These are phyloP conservation scores for Halenospora varia DNA, from an alignment of 495 filamentous ascomycete species.

Conservation along the genomic window DNA sequence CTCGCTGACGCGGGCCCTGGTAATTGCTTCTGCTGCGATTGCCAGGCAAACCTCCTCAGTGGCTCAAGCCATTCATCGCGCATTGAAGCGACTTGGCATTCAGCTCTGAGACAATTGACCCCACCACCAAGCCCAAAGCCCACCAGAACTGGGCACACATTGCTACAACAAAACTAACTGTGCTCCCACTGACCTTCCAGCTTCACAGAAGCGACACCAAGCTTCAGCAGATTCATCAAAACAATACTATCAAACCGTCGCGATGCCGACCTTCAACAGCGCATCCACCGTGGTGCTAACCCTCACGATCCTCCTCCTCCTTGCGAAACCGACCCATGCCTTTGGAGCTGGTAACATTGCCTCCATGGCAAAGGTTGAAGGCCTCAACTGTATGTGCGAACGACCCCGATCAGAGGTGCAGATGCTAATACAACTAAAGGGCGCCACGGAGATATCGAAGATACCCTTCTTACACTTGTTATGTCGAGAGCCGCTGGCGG, in stretches of 20 bases:
- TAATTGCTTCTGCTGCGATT: neutral
- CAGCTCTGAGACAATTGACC: neutral
- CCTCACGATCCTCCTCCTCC: constrained; percentile 52
- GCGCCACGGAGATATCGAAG: constrained; percentile 96
- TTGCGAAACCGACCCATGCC: constrained; percentile 62
- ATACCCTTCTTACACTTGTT: constrained; percentile 69
- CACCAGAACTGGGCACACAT: neutral
- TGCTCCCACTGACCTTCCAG: neutral
- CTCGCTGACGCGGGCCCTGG: neutral
- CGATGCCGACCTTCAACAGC: constrained; percentile 26
- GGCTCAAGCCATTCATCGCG: no score
- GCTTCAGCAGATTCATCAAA: neutral
- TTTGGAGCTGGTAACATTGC: constrained; percentile 63
- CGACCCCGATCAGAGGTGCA: neutral
- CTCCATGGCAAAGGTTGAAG: constrained; percentile 71
- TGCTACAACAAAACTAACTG: neutral
- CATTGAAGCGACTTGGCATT: neutral
- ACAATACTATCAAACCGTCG: constrained; percentile 18
- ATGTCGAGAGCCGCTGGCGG: constrained; percentile 75
- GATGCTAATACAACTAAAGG: constrained; percentile 32
- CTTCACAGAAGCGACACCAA: neutral
- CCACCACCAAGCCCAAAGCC: neutral
- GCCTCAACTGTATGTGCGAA: constrained; percentile 60
- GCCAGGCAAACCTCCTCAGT: no score
- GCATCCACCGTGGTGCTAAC: constrained; percentile 32